phyloP scores from a whole-genome alignment of 2,329 filamentous ascomycete species.

The Colletotrichum simmondsii region DNA sequence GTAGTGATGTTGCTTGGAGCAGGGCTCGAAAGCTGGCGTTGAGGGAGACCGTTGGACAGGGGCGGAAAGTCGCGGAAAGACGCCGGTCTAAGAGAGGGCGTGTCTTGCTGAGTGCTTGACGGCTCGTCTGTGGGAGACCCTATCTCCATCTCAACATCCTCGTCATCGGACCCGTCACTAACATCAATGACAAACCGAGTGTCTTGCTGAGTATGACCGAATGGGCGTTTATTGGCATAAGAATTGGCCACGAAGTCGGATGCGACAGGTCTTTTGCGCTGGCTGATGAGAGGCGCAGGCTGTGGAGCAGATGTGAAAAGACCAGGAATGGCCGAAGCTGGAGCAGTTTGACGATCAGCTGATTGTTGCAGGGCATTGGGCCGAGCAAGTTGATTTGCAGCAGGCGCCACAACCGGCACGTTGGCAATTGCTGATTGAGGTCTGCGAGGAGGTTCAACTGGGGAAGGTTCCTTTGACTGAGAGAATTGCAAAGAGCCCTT shows the following conservation, averaged over 20 bases:
- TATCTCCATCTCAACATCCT: constrained; percentile 76
- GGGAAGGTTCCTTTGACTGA: constrained; percentile 12
- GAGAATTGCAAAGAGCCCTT: constrained; percentile 20
- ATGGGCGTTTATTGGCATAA: constrained; percentile 66
- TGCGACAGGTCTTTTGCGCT: constrained; percentile 65
- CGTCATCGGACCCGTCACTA: constrained; percentile 75
- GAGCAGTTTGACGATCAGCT: not conserved
- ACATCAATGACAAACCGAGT: constrained; percentile 83
- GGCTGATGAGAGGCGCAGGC: constrained; percentile 38
- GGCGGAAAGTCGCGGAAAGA: constrained; percentile 58
- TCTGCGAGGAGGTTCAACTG: not conserved
- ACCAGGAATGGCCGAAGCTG: constrained; percentile 47
- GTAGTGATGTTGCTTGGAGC: constrained; percentile 47
- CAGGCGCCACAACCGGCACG: not conserved
- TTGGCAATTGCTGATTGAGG: not conserved
- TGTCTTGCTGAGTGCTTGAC: constrained; percentile 45
- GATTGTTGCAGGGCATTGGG: not conserved
- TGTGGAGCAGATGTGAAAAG: constrained; percentile 46
- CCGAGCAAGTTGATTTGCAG: not conserved
- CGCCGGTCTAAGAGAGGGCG: constrained; percentile 46
- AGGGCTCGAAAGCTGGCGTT: constrained; percentile 54
- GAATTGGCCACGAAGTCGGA: constrained; percentile 75
- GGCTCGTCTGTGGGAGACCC: constrained; percentile 62
- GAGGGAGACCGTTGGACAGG: constrained; percentile 50
- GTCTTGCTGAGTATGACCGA: constrained; percentile 67